Base-by-base conservation (phyloP, 225 moss, liverwort and hornwort species). In the Pleurozium schreberi region DNA sequence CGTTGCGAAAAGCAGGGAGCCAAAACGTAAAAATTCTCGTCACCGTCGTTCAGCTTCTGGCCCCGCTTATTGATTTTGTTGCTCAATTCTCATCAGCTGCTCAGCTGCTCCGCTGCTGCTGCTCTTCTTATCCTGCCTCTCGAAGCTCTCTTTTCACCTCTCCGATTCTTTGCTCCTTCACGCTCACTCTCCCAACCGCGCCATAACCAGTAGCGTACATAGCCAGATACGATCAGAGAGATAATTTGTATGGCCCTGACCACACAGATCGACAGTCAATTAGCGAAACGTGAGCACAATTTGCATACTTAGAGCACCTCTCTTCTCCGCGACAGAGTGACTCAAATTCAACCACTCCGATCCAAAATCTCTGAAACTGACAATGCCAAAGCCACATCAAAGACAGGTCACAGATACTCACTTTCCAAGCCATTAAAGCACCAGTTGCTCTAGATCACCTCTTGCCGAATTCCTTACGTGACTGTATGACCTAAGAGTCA, bases 231-330 rank as follows among this genome's bases (percentile, higher is more conserved):
- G 10, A 70, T 71, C 27, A 43, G 71, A 43, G 71, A 20, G 43
- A 71, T 27, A 27, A 43, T 27, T 71, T 43, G 16, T 27, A 26
- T 71, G 71, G 27, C 15, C 71, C 71, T 71, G 71, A 9, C 27
- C 43, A 71, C 9, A 71, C 16, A 69, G 86, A 67, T 82, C 90
- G 49, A 90, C 89, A 87, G 80, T 89, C 11, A 90, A 92, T 75
- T 92, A 89, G 70, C 92, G 58, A 91, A 88, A 80, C 90, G 87
- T 45, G 92, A 93, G 90, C 92, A 53, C 91, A 94, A 49, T 76
- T 67, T n/a, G 80, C 89, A 88, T 27, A 43, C 71, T 27, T 17
- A 43, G 43, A 69, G 14, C 42, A 42, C 70, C 25, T 42, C 40
- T 70, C 70, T 25, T 42, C 42, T 70, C 25, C 42, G 42, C 69